Conservation (phyloP, 2,329 filamentous ascomycete genomes). For the Penicillium sp. region DNA sequence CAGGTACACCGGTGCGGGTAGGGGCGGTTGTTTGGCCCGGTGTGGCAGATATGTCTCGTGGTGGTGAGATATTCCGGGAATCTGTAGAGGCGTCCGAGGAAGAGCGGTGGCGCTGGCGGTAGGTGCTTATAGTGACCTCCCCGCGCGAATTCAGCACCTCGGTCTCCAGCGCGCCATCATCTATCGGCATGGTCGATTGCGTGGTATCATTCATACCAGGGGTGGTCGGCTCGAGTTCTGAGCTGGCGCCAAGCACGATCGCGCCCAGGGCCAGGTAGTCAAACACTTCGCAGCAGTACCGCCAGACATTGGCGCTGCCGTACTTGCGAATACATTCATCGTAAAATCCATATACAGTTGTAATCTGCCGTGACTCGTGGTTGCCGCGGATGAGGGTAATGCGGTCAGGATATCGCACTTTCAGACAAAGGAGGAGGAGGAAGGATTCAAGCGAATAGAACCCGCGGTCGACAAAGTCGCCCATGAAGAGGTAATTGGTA, state of each 20-base stretch:
- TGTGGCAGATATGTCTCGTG: slow-evolving; percentile 44
- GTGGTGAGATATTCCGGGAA: slow-evolving; percentile 39
- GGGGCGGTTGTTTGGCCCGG: slow-evolving; percentile 41
- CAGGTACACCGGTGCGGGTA: slow-evolving; percentile 66
- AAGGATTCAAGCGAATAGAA: slow-evolving; percentile 99
- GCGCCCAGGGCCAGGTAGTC: slow-evolving; percentile 92
- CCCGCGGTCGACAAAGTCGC: slow-evolving; percentile 95
- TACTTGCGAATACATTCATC: slow-evolving; percentile 96
- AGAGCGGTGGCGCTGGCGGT: slow-evolving; percentile 33
- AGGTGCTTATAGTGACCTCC: slow-evolving; percentile 64
- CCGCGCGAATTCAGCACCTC: slow-evolving; percentile 87
- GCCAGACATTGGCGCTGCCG: slow-evolving; percentile 93
- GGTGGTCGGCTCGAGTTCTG: slow-evolving; percentile 60
- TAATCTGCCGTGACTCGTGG: slow-evolving; percentile 95
- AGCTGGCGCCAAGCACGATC: slow-evolving; percentile 79
- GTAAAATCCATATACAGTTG: slow-evolving; percentile 96
- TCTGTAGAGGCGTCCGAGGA: slow-evolving; percentile 37
- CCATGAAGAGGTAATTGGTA: slow-evolving; percentile 97
- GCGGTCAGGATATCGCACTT: slow-evolving; percentile 94
- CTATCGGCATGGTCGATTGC: slow-evolving; percentile 52
- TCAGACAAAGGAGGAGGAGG: slow-evolving; percentile 88
- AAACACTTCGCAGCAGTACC: slow-evolving; percentile 96
- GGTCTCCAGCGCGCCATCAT: slow-evolving; percentile 77
- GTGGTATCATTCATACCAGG: slow-evolving; percentile 46
- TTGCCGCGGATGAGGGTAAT: slow-evolving; percentile 95